These are phyloP conservation scores for Peltaster fructicola DNA, from an alignment of 2,329 filamentous ascomycete species.

Conservation along the genomic window DNA sequence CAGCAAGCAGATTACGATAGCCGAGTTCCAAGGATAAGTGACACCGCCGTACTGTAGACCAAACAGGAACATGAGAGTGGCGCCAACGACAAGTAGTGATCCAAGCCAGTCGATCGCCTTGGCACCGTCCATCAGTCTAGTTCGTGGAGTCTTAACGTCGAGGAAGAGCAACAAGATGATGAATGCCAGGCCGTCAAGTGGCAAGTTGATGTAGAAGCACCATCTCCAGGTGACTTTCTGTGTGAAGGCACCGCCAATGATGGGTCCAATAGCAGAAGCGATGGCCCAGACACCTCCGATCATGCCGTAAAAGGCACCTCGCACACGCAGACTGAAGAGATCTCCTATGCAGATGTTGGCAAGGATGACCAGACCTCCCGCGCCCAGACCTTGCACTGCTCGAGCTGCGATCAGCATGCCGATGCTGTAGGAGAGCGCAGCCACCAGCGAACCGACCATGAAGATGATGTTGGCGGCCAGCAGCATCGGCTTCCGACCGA, in stretches of 20 bases:
- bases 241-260: constrained; percentile 50
- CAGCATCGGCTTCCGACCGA: constrained; percentile 45
- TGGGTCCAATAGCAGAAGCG: constrained; percentile 46
- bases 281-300: constrained; percentile 51
- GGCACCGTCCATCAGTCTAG: constrained; percentile 42
- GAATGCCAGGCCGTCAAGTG: constrained; percentile 42
- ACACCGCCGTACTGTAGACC: constrained; percentile 74
- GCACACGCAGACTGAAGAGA: constrained; percentile 38
- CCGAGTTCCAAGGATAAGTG: constrained; percentile 54
- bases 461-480: constrained; percentile 43
- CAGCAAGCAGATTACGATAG: constrained; percentile 59
- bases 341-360: constrained; percentile 48
- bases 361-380: constrained; percentile 45
- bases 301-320: constrained; percentile 45
- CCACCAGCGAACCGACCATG: constrained; percentile 43
- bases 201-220: constrained; percentile 49
- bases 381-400: constrained; percentile 45
- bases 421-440: constrained; percentile 39
- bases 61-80: constrained; percentile 70
- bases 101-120: constrained; percentile 51
- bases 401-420: constrained; percentile 45
- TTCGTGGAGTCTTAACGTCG: constrained; percentile 48
- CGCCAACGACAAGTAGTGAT: constrained; percentile 49
- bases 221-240: constrained; percentile 46
- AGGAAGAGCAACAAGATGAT: constrained; percentile 43